Conservation (phyloP, 495 filamentous ascomycete genomes). For the Neurospora sp. region DNA sequence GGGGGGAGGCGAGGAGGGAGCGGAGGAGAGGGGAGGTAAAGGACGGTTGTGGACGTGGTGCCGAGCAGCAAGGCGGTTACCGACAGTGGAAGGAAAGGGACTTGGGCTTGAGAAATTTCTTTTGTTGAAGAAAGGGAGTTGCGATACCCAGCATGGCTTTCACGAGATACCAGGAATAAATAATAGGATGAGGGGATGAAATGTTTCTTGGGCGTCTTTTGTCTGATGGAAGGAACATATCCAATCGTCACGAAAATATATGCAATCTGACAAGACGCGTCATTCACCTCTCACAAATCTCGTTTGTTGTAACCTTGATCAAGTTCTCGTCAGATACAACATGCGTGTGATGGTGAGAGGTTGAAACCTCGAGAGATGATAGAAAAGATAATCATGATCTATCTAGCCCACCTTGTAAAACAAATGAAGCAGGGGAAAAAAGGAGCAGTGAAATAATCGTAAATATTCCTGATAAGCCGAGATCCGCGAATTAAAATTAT, state of each 20-base stretch:
- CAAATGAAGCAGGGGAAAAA: too few species aligned
- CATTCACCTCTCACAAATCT: not conserved
- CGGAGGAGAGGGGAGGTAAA: not conserved
- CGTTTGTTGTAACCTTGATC: rapidly evolving
- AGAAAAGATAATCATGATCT: not conserved
- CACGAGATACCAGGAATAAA: not conserved
- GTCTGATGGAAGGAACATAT: not conserved
- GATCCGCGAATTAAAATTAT: too few species aligned
- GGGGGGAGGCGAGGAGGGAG: not conserved
- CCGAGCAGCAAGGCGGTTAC: not conserved
- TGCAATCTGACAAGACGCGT: not conserved
- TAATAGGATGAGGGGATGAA: not conserved
- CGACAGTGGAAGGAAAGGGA: not conserved
- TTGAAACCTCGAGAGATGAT: not conserved
- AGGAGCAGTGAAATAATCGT: too few species aligned
- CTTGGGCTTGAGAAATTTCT: not conserved
- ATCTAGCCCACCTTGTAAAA: too few species aligned
- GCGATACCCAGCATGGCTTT: not conserved
- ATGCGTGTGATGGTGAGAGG: not conserved
- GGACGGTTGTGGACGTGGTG: not conserved
- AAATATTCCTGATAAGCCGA: too few species aligned
- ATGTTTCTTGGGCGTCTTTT: not conserved
- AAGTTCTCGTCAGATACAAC: not conserved
- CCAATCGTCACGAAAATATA: not conserved
- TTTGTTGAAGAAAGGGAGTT: not conserved